A percentile compares a stretch with the other conserved stretches of the same genome.
Conservation (phyloP, 495 filamentous ascomycete genomes). For the Delitschia confertaspora region DNA sequence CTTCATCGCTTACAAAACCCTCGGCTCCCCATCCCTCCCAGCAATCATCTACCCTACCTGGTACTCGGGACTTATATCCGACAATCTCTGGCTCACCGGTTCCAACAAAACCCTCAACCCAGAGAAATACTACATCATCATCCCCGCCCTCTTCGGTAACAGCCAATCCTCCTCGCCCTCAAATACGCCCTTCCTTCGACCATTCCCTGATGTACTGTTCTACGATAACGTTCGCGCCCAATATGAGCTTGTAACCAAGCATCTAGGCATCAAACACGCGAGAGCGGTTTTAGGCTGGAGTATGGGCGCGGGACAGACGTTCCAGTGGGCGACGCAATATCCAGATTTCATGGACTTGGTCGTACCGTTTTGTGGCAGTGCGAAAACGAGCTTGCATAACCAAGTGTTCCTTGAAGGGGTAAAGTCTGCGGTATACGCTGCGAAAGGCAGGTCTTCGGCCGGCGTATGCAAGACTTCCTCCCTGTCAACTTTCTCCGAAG, state of each 20-base stretch:
- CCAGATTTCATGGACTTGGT: constrained; percentile 60
- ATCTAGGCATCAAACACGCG: constrained; percentile 53
- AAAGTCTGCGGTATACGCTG: constrained; percentile 56
- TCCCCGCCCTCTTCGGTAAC: constrained; percentile 64
- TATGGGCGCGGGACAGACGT: constrained; percentile 62
- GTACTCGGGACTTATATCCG: constrained; percentile 58
- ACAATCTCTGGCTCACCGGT: constrained; percentile 60
- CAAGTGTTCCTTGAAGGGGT: constrained; percentile 66
- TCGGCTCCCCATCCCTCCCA: constrained; percentile 52
- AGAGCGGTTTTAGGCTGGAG: constrained; percentile 60
- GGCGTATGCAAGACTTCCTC: constrained; percentile 37
- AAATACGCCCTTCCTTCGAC: constrained; percentile 44
- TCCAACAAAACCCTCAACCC: constrained; percentile 53
- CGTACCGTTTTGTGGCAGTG: constrained; percentile 60
- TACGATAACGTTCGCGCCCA: constrained; percentile 66
- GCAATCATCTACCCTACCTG: constrained; percentile 64
- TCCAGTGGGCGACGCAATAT: constrained; percentile 64
- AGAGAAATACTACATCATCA: constrained; percentile 57
- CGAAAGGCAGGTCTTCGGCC: constrained; percentile 47
- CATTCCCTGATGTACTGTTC: constrained; percentile 54
- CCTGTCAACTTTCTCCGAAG: constrained; percentile 45
- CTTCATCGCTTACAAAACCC: constrained; percentile 61
- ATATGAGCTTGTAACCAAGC: constrained; percentile 53
- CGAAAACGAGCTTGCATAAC: constrained; percentile 61
- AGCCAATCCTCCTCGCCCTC: constrained; percentile 64